Evolutionary conservation across 192 early-diverging fungal species (phyloP), one percentile per base, ranked within the genome.

Genomic region (Backusella parvicylindrica): DNA sequence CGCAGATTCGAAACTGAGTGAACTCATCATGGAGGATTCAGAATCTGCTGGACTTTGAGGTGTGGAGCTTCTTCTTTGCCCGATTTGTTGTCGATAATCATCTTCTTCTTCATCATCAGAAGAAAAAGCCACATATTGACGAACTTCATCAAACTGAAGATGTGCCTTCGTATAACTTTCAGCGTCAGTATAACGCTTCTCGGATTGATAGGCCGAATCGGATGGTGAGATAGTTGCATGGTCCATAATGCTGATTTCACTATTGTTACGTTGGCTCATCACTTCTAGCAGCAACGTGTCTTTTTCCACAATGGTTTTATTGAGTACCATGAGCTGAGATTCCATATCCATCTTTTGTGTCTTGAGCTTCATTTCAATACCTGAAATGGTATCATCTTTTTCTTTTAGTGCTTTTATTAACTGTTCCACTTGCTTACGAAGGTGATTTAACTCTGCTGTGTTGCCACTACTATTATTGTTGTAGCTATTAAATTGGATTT

Each of bases 181-280:
- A 26, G 53, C 53, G 13, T 60, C 53, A 26, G 9, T 28, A 26
- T 60, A 60, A 9, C 53, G 53, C 23, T 60, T 60, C 12, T 60
- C 53, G 12, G 53, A 60, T 9, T 60, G 53, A 60, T 60, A 60
- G 23, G 53, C 53, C 12, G 53, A 60, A 28, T 60, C 53, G 11
- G 53, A 9, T 60, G 53, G 53, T 60, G 53, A 60, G 23, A 60
- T 8, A 3, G 53, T 60, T 11, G 68, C 28, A 30, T 37, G 35
- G n/a, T 37, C 68, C 31, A 41, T 16, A 41, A 70, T 31, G 11
- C 33, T 37, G 12, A 43, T 41, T 28, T 60, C 53, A 47, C 68
- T 70, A 41, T 70, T 47, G 38, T 70, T 70, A 38, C 68, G 68
- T 8, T 18, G n/a, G 16, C 68, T 70, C 68, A 70, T 70, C 4